Percentiles rank a stretch among this genome's conserved stretches.
These are phyloP conservation scores for Diutina sp. DNA, from an alignment of 1,139 yeast genomes.

Conservation along the genomic window DNA sequence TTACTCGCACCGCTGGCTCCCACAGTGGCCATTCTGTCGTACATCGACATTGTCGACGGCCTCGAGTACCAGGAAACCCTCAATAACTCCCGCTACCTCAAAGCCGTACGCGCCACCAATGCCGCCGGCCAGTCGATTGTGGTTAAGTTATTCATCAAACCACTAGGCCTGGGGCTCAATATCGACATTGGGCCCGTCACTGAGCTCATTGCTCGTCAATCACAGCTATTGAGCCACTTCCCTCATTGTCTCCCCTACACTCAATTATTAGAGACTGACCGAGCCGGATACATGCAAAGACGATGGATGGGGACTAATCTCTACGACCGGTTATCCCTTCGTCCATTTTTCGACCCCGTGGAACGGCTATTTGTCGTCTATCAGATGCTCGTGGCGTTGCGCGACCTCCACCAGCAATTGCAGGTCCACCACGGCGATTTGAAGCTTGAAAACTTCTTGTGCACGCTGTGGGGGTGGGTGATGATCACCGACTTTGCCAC, in stretches of 20 bases:
- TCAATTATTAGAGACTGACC: slow-evolving; percentile 70
- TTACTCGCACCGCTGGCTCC: slow-evolving; percentile 83
- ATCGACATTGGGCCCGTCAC: slow-evolving; percentile 20
- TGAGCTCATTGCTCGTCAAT: slow-evolving; percentile 22
- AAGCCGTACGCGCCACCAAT: slow-evolving; percentile 70
- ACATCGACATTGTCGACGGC: slow-evolving; percentile 64
- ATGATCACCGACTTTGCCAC: slow-evolving; percentile 73
- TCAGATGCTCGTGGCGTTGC: slow-evolving; percentile 55
- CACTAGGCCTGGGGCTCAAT: slow-evolving; percentile 25
- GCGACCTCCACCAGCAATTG: slow-evolving; percentile 45
- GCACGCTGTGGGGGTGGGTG: slow-evolving; percentile 86
- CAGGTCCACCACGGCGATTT: slow-evolving; percentile 79
- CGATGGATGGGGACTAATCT: slow-evolving; percentile 69
- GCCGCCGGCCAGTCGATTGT: slow-evolving; percentile 49
- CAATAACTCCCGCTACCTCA: slow-evolving; percentile 70
- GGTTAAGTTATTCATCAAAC: slow-evolving; percentile 69
- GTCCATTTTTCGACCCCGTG: slow-evolving; percentile 74
- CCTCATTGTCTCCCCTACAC: slow-evolving; percentile 56
- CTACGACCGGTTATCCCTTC: slow-evolving; percentile 74
- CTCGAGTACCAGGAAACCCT: slow-evolving; percentile 62
- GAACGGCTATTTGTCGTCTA: slow-evolving; percentile 80
- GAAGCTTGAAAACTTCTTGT: slow-evolving; percentile 76
- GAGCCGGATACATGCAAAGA: slow-evolving; percentile 84
- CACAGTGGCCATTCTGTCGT: slow-evolving; percentile 84
- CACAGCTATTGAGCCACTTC: slow-evolving; percentile 29